Evolutionary conservation across 176 grass and related monocot genomes (phyloP), one percentile per base, ranked within the genome.

Genomic region (Hyparrhenia diplandra): DNA sequence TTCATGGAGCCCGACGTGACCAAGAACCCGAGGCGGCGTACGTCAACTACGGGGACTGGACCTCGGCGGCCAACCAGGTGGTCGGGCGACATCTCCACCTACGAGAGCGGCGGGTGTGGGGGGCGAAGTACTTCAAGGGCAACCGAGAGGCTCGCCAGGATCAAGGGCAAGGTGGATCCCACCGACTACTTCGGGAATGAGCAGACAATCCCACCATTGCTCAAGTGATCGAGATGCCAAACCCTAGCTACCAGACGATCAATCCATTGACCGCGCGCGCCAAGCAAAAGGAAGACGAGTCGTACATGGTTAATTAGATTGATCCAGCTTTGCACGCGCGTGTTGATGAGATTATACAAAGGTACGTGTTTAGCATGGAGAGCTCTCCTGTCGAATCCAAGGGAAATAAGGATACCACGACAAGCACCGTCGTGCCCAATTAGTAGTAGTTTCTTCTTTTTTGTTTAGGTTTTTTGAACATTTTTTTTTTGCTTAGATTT

Each of bases 121-220:
- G 87, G 2, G 34, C 42, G 52, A 85, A 40, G 78, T 93, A 93
- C 54, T 87, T 81, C 63, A 68, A 41, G 1, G 31, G 6, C 6
- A 87, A 93, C 69, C 49, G 16, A 79, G 42, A 87, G 73, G 61
- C 70, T 93, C 18, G 84, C 81, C 0, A 8, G 25, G 4, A 76
- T 73, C 61, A 93, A 93, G 63, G 85, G 37, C 0, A 79, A 46
- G 76, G 74, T 82, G 21, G 85, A 90, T 37, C 87, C 85, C 1
- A 6, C 5, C 1, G 85, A 93, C 59, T 93, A 82, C 69, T 93
- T 93, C 69, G 65, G 88, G 20, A 90, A 93, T 28, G 88, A 90
- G 74, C 85, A 88, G 68, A 90, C 63, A 16, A 73, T 93, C 18
- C 91, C 91, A 8, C 91, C 91, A 28, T 58, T 73, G 37, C 4